Evolutionary conservation across 257 asterid species (phyloP).

Genomic region (Nicotiana noctiflora): DNA sequence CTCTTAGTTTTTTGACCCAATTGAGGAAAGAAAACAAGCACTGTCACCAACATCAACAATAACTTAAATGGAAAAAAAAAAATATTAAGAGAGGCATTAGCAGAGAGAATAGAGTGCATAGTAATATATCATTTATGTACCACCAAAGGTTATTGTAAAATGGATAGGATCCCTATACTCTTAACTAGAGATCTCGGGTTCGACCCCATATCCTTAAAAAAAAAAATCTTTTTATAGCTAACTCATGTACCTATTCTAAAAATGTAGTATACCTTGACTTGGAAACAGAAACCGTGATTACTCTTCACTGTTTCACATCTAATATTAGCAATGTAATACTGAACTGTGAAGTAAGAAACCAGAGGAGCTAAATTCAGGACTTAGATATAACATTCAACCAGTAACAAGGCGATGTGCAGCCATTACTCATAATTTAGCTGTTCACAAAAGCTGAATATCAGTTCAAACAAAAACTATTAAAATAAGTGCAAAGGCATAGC

Average conservation of each 20-base stretch:
- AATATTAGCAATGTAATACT: conserved; percentile 52
- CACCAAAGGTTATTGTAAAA: too few relatives aligned
- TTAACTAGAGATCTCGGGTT: too few relatives aligned
- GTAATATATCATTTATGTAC: too few relatives aligned
- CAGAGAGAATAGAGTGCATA: not conserved
- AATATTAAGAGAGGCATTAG: not conserved
- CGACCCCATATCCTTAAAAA: too few relatives aligned
- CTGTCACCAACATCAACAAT: too few relatives aligned
- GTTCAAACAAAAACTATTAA: not conserved
- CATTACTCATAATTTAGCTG: not conserved
- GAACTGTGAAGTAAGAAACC: conserved; percentile 18
- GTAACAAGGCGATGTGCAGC: not conserved
- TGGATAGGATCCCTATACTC: too few relatives aligned
- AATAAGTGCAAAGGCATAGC: not conserved
- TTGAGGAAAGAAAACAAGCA: too few relatives aligned
- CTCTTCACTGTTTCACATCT: conserved; percentile 32
- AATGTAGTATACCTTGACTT: not conserved
- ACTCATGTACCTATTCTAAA: not conserved
- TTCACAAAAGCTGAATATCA: not conserved
- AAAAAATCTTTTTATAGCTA: too few relatives aligned
- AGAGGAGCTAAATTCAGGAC: too few relatives aligned
- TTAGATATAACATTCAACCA: too few relatives aligned
- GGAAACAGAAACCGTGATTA: conserved; percentile 11
- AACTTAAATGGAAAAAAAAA: not conserved
- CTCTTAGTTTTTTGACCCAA: too few relatives aligned